A percentile compares a stretch with the other conserved stretches of the same genome.
These are phyloP conservation scores for Quercus variabilis DNA, from an alignment of 306 rosid genomes.

Conservation along the genomic window DNA sequence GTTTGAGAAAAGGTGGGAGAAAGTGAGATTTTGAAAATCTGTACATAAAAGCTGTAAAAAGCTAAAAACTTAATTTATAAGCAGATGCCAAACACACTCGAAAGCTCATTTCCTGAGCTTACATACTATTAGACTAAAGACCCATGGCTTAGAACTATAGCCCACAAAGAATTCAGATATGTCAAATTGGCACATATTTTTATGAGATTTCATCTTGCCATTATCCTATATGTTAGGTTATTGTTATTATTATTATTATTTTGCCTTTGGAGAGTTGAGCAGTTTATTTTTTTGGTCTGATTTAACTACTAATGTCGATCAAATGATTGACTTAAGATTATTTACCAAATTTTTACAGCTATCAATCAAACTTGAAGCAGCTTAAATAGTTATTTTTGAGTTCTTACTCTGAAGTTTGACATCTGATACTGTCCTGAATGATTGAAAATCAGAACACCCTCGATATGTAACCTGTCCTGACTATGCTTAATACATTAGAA, in stretches of 20 bases:
- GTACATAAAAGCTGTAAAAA: too few species aligned
- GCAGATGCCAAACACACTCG: too few species aligned
- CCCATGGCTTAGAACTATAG: too few species aligned
- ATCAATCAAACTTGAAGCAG: conserved; percentile 40
- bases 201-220: too few species aligned
- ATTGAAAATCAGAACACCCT: neutral
- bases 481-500: neutral
- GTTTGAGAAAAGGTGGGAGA: rapidly evolving
- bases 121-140: too few species aligned
- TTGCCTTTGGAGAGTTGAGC: neutral
- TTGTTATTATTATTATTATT: neutral
- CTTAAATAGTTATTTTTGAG: neutral
- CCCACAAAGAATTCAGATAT: too few species aligned
- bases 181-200: too few species aligned
- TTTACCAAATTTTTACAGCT: conserved; percentile 45
- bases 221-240: neutral
- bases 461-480: neutral
- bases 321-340: conserved; percentile 19
- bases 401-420: neutral
- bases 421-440: neutral
- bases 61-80: too few species aligned
- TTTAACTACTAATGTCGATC: conserved; percentile 1
- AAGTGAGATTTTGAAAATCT: too few species aligned
- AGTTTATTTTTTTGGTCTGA: neutral
- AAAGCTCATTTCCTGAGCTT: too few species aligned